phyloP scores from a whole-genome alignment of 2,329 filamentous ascomycete genomes.

The Fusarium globosum region DNA sequence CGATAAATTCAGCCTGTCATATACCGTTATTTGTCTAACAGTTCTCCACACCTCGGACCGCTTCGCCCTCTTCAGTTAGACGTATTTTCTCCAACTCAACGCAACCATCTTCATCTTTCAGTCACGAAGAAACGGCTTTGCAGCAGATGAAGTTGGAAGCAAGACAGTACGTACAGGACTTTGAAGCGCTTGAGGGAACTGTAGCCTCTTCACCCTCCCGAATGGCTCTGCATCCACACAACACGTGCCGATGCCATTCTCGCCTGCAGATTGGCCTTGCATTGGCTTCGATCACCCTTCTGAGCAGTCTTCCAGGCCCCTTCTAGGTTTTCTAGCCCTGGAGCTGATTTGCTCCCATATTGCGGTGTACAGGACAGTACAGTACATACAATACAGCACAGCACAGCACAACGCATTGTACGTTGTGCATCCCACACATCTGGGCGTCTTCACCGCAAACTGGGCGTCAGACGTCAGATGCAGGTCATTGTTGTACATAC shows the following conservation, averaged over 20 bases:
- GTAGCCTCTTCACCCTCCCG: background rate
- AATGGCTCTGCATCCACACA: constrained; percentile 12
- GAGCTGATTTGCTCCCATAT: background rate
- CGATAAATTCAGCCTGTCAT: constrained; percentile 19
- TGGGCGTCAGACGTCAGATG: background rate
- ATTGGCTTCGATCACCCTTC: constrained; percentile 31
- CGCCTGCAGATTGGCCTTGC: constrained; percentile 28
- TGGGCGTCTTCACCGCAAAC: background rate
- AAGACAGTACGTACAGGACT: background rate
- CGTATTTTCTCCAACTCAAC: background rate
- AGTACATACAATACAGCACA: background rate
- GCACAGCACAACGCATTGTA: background rate
- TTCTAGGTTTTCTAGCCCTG: constrained; percentile 36
- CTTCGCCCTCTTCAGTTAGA: background rate
- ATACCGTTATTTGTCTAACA: background rate
- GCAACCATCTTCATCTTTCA: background rate
- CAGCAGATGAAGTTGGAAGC: background rate
- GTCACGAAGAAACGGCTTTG: constrained; percentile 2
- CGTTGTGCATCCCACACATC: background rate
- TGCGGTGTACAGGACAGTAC: constrained; percentile 13
- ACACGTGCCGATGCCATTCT: constrained; percentile 19
- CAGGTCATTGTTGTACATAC: background rate
- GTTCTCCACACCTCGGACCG: background rate
- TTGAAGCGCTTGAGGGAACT: background rate
- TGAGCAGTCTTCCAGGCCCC: constrained; percentile 12